Base-by-base conservation (phyloP, 2,329 filamentous ascomycete species). In the Alternaria sp. region DNA sequence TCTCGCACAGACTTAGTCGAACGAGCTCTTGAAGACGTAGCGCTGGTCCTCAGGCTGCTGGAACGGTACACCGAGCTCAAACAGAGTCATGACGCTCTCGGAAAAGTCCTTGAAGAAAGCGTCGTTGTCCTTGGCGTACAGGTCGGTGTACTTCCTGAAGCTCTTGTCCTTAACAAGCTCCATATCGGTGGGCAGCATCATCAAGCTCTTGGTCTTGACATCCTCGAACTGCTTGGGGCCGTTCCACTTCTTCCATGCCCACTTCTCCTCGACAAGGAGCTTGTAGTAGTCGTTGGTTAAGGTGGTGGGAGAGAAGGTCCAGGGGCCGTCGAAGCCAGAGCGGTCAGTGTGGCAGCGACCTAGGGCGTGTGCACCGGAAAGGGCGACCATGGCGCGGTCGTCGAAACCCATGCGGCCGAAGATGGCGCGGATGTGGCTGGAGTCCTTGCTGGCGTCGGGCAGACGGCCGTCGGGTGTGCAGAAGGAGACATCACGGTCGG, bases 381-480 rank as follows among this genome's bases (percentile, higher is more conserved):
- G 88, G 28, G 95, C 96, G 49, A 97, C 95, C 78, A 98, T 98
- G 83, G 97, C 94, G 77, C 92, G 92, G 84, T 99, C 95, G 82
- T 96, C 91, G 87, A 97, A 98, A 71, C 95, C 95, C 95, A 98
- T 98, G 79, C 95, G 93, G 82, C 90, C 88, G 83, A 98, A 99
- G 85, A 98, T 95, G 83, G 88, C 88, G 76, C 96, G 91, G 74
- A 98, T 87, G 84, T 98, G 95, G 78, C 68, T 88, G 66, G 89
- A 85, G 65, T 88, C 91, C 87, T 97, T 88, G 73, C 88, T 81
- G 55, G 87, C 95, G 79, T 99, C 94, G 68, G 94, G 92, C 20
- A 94, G 87, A 81, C 95, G 94, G 70, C 96, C 96, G 77, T 97
- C 94, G 55, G 96, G 96, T 26, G 96, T 97, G 88, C 94, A 97